These are phyloP conservation scores for Aquilaria sinensis DNA, from an alignment of 345 rosid species.

Conservation along the genomic window DNA sequence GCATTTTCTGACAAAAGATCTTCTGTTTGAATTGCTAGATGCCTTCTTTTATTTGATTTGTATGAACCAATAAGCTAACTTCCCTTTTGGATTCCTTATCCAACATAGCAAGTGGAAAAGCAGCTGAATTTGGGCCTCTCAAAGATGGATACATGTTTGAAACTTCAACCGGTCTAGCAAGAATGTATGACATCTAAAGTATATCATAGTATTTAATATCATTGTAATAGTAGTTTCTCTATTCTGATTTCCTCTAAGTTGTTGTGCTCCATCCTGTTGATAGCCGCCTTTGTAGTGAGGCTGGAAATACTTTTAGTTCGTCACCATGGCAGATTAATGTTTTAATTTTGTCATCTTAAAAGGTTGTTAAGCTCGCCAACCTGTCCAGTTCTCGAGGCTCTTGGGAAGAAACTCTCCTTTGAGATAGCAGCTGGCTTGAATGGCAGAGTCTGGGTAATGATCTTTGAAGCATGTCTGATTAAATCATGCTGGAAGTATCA, in stretches of 20 bases:
- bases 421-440: conserved; percentile 80
- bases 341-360: conserved; percentile 3
- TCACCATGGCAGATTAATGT: neutral
- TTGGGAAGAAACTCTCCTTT: conserved; percentile 70
- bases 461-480: neutral
- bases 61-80: neutral
- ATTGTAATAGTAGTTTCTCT: too few species aligned
- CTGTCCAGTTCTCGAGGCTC: conserved; percentile 72
- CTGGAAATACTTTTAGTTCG: too few species aligned
- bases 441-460: conserved; percentile 71
- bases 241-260: too few species aligned
- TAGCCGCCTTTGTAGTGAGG: too few species aligned
- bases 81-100: conserved; percentile 8
- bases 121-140: conserved; percentile 66
- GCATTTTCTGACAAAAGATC: neutral
- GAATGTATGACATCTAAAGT: conserved; percentile 44
- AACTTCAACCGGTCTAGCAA: conserved; percentile 72
- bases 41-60: conserved; percentile 1
- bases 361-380: conserved; percentile 75
- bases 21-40: conserved; percentile 2
- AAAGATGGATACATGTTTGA: conserved; percentile 82
- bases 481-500: neutral
- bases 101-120: conserved; percentile 65
- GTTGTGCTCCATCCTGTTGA: too few species aligned
- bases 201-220: too few species aligned